Percentiles rank a stretch among this genome's conserved stretches.
Evolutionary conservation across 2,329 filamentous ascomycete genomes (phyloP).

Genomic region (Hypoxylon sp.): DNA sequence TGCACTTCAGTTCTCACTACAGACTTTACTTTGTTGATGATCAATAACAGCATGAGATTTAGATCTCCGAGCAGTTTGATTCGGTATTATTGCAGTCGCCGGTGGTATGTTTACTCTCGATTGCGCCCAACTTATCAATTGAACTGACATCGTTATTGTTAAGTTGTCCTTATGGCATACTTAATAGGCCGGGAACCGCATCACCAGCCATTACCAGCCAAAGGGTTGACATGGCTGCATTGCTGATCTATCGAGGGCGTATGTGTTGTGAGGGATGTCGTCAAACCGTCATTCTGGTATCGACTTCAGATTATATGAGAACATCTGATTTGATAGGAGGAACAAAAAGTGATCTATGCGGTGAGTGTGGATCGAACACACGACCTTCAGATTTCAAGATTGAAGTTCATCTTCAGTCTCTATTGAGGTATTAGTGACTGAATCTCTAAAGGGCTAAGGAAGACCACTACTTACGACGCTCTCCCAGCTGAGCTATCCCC

Average conservation of each 20-base stretch:
- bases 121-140: not conserved
- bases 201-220: not conserved
- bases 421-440: not conserved
- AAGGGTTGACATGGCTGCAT: not conserved
- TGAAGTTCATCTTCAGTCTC: slow-evolving; percentile 20
- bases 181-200: not conserved
- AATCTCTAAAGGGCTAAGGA: not conserved
- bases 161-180: not conserved
- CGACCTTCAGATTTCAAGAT: slow-evolving; percentile 18
- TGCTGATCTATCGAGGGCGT: not conserved
- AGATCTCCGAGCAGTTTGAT: not conserved
- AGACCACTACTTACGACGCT: slow-evolving; percentile 2
- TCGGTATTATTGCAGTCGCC: not conserved
- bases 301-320: too few relatives aligned
- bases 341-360: not conserved
- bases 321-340: too few relatives aligned
- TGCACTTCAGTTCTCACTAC: not conserved
- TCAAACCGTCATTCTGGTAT: not conserved
- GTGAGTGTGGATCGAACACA: slow-evolving; percentile 22
- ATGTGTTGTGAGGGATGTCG: not conserved
- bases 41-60: not conserved
- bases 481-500: slow-evolving; percentile 20
- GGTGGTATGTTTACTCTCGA: not conserved
- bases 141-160: not conserved
- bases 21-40: not conserved